Conservation (phyloP, 1,139 yeast genomes). For the Candida sanyaensis region DNA sequence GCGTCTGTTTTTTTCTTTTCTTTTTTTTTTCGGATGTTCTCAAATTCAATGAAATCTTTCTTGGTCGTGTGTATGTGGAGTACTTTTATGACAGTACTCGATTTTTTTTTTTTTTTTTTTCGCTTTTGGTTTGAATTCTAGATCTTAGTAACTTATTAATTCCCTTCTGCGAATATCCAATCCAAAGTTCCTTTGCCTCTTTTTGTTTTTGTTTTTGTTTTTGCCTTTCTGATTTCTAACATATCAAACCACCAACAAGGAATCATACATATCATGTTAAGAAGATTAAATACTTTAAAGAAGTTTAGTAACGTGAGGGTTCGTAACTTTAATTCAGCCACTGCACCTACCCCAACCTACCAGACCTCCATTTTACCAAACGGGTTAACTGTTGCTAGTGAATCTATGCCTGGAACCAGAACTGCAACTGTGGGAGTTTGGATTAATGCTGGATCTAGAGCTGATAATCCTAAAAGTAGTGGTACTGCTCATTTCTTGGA, state of each 20-base stretch:
- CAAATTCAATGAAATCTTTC: too few relatives aligned
- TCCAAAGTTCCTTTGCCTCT: too few relatives aligned
- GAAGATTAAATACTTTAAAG: conserved; percentile 6
- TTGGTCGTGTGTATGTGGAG: too few relatives aligned
- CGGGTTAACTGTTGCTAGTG: conserved; percentile 94
- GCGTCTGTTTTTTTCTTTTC: background rate
- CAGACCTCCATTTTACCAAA: conserved; percentile 43
- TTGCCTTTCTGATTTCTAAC: background rate
- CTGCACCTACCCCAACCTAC: conserved; percentile 21
- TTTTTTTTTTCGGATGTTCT: background rate
- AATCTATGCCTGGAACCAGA: conserved; percentile 79
- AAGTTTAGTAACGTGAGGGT: background rate
- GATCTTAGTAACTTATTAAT: too few relatives aligned
- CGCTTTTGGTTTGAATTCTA: too few relatives aligned
- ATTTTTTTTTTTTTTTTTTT: too few relatives aligned
- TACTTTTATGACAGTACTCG: too few relatives aligned
- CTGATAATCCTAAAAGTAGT: conserved; percentile 79
- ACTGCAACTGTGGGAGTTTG: conserved; percentile 98
- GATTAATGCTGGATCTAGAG: conserved; percentile 98
- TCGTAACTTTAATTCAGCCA: conserved; percentile 10
- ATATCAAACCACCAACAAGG: background rate
- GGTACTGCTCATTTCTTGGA: conserved; percentile 98
- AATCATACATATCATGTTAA: conserved; percentile 9
- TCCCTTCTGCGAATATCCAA: too few relatives aligned
- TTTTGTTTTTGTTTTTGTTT: too few relatives aligned